phyloP scores from a whole-genome alignment of 2,329 filamentous ascomycete species.

The Microthyrium microscopicum region DNA sequence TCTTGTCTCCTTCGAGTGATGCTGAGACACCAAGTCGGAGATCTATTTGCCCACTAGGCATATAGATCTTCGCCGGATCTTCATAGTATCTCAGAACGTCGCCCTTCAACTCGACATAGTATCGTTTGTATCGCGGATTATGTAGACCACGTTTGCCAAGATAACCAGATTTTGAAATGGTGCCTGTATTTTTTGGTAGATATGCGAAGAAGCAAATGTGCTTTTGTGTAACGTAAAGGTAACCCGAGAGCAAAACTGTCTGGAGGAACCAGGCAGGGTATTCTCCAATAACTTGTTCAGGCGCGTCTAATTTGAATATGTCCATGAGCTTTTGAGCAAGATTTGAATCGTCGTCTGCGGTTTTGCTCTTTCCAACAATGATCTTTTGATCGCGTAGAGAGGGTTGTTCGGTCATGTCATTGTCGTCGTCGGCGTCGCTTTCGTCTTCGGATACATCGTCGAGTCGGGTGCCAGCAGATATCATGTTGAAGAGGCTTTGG shows the following conservation, averaged over 20 bases:
- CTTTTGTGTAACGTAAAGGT: constrained; percentile 83
- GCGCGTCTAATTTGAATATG: constrained; percentile 57
- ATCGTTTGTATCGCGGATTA: constrained; percentile 74
- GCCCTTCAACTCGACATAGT: constrained; percentile 86
- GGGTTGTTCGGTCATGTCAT: not conserved
- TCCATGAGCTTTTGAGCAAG: constrained; percentile 60
- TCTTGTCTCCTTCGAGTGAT: constrained; percentile 56
- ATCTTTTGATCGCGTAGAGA: constrained; percentile 5
- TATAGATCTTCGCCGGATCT: constrained; percentile 73
- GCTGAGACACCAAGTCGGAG: constrained; percentile 82
- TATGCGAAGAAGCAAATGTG: constrained; percentile 98
- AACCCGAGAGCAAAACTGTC: constrained; percentile 81
- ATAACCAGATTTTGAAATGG: constrained; percentile 69
- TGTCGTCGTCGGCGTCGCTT: not conserved
- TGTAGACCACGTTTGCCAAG: constrained; percentile 76
- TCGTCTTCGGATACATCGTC: not conserved
- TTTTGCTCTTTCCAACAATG: not conserved
- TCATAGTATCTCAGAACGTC: constrained; percentile 84
- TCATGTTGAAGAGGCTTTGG: too few species aligned
- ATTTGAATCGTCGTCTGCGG: too few species aligned
- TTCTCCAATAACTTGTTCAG: constrained; percentile 81
- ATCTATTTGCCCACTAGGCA: constrained; percentile 81
- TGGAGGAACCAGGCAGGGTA: constrained; percentile 90
- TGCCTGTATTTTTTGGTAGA: constrained; percentile 69
- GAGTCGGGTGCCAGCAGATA: too few species aligned